Evolutionary conservation across 345 rosid genomes (phyloP).

Genomic region (Heritiera littoralis): DNA sequence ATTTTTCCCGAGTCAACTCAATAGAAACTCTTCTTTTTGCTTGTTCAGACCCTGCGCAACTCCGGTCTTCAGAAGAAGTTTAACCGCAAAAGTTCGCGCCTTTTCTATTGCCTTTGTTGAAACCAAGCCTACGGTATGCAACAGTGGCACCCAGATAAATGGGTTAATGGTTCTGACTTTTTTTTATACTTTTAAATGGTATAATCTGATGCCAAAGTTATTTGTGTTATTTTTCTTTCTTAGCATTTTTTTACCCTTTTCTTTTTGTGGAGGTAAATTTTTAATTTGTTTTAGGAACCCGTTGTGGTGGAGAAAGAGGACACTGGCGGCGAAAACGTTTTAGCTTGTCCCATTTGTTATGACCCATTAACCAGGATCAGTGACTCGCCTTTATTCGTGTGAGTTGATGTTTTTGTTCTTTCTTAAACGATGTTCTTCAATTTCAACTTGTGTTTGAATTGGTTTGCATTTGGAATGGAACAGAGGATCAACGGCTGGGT

Average conservation of each 20-base stretch:
- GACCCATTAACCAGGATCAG: slow-evolving; percentile 39
- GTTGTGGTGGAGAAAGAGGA: slow-evolving; percentile 37
- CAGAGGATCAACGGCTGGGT: slow-evolving; percentile 49
- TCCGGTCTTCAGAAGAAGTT: slow-evolving; percentile 16
- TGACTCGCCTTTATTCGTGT: slow-evolving; percentile 47
- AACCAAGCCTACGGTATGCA: slow-evolving; percentile 44
- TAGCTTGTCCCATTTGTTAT: slow-evolving; percentile 91
- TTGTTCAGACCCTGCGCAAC: not conserved
- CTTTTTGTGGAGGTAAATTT: not conserved
- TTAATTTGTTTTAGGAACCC: slow-evolving; percentile 34
- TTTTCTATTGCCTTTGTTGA: slow-evolving; percentile 49
- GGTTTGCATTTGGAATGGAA: slow-evolving; percentile 19
- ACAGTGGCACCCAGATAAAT: not conserved
- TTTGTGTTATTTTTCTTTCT: not conserved
- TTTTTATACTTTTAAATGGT: not conserved
- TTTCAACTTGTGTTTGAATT: slow-evolving; percentile 6
- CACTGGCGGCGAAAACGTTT: slow-evolving; percentile 23
- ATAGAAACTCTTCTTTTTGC: slow-evolving; percentile 7
- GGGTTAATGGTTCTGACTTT: not conserved
- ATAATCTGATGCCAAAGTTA: not conserved
- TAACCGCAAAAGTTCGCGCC: slow-evolving; percentile 42
- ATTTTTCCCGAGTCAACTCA: slow-evolving; percentile 8
- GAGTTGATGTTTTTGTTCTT: slow-evolving; percentile 24
- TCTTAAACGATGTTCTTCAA: not conserved
- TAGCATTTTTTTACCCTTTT: not conserved